Evolutionary conservation across 2,329 filamentous ascomycete genomes (phyloP).

Genomic region (Penicillium sp.): DNA sequence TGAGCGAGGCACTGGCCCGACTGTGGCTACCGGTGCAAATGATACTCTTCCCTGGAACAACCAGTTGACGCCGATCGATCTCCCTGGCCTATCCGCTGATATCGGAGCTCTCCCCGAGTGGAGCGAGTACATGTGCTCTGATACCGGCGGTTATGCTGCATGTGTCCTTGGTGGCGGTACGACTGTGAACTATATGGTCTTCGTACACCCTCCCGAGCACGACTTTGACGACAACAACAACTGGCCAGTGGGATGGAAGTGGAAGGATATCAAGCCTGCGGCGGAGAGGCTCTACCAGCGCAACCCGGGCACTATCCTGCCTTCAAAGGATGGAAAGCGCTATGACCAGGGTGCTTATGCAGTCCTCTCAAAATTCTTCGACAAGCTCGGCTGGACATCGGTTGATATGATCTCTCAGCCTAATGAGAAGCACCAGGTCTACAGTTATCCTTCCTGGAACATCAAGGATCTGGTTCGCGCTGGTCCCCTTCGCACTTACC

Average conservation of each 20-base stretch:
- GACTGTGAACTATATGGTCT: conserved; percentile 34
- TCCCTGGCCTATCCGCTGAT: conserved; percentile 31
- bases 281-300: conserved; percentile 65
- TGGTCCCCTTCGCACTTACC: conserved; percentile 71
- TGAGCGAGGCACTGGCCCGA: conserved; percentile 27
- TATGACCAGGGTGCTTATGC: conserved; percentile 70
- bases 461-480: conserved; percentile 66
- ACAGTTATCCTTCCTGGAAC: conserved; percentile 67
- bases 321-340: conserved; percentile 66
- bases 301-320: conserved; percentile 69
- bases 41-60: conserved; percentile 28
- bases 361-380: conserved; percentile 62
- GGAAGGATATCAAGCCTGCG: conserved; percentile 61
- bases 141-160: conserved; percentile 26
- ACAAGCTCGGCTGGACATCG: conserved; percentile 62
- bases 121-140: conserved; percentile 26
- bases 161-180: conserved; percentile 34
- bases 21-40: conserved; percentile 28
- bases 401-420: conserved; percentile 63
- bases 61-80: conserved; percentile 28
- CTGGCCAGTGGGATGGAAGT: conserved; percentile 72
- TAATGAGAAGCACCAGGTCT: conserved; percentile 66
- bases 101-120: conserved; percentile 23
- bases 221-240: conserved; percentile 74
- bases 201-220: conserved; percentile 52